These are phyloP conservation scores for Picochlorum sp. DNA, from an alignment of 139 green algal genomes.

Conservation along the genomic window DNA sequence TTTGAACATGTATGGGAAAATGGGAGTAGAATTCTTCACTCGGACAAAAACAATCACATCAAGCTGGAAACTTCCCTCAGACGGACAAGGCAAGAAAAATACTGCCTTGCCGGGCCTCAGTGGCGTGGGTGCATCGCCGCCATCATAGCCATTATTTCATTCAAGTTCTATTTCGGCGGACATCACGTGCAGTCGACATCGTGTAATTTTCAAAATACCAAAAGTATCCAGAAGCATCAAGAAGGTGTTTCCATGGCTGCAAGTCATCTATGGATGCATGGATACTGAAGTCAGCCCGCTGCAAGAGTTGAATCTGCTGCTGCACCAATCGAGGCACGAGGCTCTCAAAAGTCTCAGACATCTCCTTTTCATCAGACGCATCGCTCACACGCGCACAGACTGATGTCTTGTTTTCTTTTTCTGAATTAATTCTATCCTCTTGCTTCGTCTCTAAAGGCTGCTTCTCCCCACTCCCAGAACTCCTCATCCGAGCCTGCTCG, in stretches of 20 bases:
- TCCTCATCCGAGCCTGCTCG: too few relatives aligned
- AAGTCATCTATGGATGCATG: too few relatives aligned
- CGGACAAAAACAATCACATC: constrained; percentile 90
- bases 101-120: constrained; percentile 27
- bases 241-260: too few relatives aligned
- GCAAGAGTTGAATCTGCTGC: too few relatives aligned
- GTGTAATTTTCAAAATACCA: too few relatives aligned
- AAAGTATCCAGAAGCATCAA: too few relatives aligned
- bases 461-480: background rate
- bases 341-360: background rate
- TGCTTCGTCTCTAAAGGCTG: background rate
- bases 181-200: too few relatives aligned
- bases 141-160: background rate
- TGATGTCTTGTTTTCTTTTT: background rate
- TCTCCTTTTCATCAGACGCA: background rate
- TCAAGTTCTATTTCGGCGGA: too few relatives aligned
- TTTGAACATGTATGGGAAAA: constrained; percentile 84
- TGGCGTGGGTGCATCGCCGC: constrained; percentile 30
- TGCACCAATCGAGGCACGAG: too few relatives aligned
- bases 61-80: constrained; percentile 50
- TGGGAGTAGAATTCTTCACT: constrained; percentile 89
- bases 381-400: too few relatives aligned
- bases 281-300: too few relatives aligned
- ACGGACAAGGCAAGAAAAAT: background rate
- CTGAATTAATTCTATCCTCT: background rate